phyloP scores from a whole-genome alignment of 768 basidiomycete genomes.

The Kwoniella shandongensis region DNA sequence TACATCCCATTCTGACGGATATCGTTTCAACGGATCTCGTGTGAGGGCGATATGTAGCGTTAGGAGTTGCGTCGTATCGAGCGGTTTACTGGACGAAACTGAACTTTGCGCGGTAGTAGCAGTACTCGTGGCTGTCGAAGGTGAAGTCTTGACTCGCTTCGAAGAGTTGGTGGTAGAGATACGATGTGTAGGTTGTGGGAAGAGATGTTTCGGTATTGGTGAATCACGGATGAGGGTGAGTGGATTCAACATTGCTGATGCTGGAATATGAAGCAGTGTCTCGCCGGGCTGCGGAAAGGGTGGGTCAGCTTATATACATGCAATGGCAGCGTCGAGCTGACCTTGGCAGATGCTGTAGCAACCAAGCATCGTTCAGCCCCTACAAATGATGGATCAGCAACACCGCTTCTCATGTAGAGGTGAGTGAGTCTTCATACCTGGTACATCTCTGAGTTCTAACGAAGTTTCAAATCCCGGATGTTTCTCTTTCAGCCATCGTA shows the following conservation, averaged over 20 bases:
- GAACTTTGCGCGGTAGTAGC: too few species aligned
- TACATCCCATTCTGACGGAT: slow-evolving; percentile 56
- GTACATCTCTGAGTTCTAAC: slow-evolving; percentile 60
- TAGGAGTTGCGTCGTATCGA: slow-evolving; percentile 66
- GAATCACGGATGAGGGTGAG: slow-evolving; percentile 70
- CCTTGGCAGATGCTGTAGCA: slow-evolving; percentile 57
- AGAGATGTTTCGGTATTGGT: slow-evolving; percentile 31
- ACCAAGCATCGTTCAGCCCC: slow-evolving; percentile 73
- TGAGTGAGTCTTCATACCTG: slow-evolving; percentile 58
- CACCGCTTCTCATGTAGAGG: too few species aligned
- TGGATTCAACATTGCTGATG: slow-evolving; percentile 68
- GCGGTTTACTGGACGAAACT: slow-evolving; percentile 3
- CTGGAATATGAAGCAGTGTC: slow-evolving; percentile 69
- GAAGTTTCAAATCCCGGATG: slow-evolving; percentile 54
- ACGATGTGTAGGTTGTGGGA: slow-evolving; percentile 16
- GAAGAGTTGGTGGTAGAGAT: slow-evolving; percentile 4
- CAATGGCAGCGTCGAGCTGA: too few species aligned
- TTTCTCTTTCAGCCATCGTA: slow-evolving; percentile 61
- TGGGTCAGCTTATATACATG: too few species aligned
- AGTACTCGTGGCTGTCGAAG: neutral
- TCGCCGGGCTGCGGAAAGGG: too few species aligned
- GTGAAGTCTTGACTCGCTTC: neutral
- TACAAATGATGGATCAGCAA: slow-evolving; percentile 33
- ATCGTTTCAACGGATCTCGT: slow-evolving; percentile 56
- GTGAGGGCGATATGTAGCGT: slow-evolving; percentile 76